These are phyloP conservation scores for Globisporangium abappressorium DNA, from an alignment of 352 stramenopile genomes.

Conservation along the genomic window DNA sequence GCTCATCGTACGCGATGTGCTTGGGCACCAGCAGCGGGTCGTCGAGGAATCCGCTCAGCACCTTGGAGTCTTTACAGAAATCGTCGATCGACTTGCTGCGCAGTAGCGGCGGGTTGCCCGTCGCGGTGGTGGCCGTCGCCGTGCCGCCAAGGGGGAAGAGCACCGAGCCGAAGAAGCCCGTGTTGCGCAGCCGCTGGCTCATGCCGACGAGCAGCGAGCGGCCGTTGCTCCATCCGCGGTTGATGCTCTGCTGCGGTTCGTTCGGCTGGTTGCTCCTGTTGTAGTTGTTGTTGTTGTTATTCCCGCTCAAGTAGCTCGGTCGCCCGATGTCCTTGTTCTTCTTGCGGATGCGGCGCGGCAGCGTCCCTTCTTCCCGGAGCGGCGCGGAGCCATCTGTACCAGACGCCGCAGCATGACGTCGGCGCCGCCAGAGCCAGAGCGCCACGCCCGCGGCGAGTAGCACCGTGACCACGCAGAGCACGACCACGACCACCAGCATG, in stretches of 20 bases:
- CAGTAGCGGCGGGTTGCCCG: slow-evolving; percentile 3
- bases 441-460: slow-evolving; percentile 6
- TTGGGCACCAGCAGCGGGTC: slow-evolving; percentile 48
- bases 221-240: neutral
- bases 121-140: neutral
- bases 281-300: neutral
- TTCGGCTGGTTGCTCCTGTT: neutral
- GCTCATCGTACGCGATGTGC: slow-evolving; percentile 58
- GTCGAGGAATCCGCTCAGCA: slow-evolving; percentile 46
- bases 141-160: slow-evolving; percentile 2
- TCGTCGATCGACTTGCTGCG: slow-evolving; percentile 50
- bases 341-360: slow-evolving; percentile 21
- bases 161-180: slow-evolving; percentile 11
- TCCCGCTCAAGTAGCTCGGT: slow-evolving; percentile 14
- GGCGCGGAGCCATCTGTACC: no score
- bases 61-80: slow-evolving; percentile 60
- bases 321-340: slow-evolving; percentile 14
- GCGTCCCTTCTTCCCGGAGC: slow-evolving; percentile 9
- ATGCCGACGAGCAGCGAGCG: slow-evolving; percentile 3
- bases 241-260: neutral
- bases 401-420: neutral
- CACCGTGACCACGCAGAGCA: slow-evolving; percentile 16
- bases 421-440: slow-evolving; percentile 18
- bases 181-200: slow-evolving; percentile 15
- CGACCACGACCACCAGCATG: slow-evolving; percentile 15